Evolutionary conservation across 345 rosid genomes (phyloP).

Genomic region (Eucalyptus caleyi): DNA sequence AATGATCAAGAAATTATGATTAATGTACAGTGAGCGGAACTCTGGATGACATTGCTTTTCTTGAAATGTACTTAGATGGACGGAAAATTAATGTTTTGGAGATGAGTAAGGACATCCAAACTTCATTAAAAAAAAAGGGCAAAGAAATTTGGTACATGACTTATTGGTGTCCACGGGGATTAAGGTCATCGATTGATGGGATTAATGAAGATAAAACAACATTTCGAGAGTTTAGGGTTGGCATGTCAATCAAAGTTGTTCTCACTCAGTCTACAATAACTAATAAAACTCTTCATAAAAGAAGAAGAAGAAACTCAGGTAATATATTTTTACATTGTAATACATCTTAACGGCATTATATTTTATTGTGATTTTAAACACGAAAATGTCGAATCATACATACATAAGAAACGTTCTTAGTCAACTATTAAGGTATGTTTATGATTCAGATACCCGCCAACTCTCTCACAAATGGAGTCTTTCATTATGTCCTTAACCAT

Average conservation of each 20-base stretch:
- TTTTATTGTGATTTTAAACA: neutral
- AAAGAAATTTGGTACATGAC: too few relatives aligned
- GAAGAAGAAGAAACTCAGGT: neutral
- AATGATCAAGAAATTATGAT: neutral
- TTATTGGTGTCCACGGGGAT: neutral
- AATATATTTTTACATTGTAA: neutral
- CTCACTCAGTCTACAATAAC: rapidly evolving
- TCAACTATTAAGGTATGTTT: neutral
- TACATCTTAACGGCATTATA: neutral
- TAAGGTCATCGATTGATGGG: neutral
- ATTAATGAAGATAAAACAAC: neutral
- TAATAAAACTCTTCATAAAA: neutral
- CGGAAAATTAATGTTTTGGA: neutral
- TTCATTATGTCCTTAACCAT: neutral
- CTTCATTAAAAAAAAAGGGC: neutral
- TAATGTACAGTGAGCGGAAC: neutral
- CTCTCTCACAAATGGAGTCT: neutral
- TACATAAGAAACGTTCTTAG: too few relatives aligned
- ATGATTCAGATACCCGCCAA: neutral
- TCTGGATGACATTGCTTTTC: neutral
- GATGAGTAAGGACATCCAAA: too few relatives aligned
- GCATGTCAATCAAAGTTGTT: neutral
- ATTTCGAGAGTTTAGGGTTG: neutral
- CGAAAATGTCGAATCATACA: neutral
- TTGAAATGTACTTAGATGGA: neutral